phyloP scores from a whole-genome alignment of 805 yeast species.

The Nakazawaea wyomingensis region DNA sequence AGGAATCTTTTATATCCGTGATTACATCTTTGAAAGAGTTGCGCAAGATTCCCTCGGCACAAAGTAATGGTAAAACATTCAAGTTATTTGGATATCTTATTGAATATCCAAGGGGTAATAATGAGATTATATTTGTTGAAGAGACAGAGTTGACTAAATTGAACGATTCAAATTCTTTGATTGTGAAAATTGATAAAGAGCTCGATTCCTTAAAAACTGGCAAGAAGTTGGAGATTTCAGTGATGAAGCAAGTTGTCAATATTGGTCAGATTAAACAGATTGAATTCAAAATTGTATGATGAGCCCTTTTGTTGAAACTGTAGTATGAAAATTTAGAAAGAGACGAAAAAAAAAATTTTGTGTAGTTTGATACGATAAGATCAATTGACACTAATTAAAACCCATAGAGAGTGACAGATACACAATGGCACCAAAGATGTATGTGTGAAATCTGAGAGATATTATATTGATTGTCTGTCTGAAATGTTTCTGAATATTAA shows the following conservation, averaged over 20 bases:
- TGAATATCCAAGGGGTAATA: slow-evolving; percentile 2
- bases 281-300: slow-evolving; percentile 1
- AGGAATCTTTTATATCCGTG: slow-evolving; percentile 6
- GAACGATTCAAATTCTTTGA: neutral
- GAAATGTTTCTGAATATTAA: no score
- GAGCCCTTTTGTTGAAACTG: no score
- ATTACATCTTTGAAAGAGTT: slow-evolving; percentile 2
- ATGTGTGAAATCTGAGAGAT: neutral
- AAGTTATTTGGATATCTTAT: slow-evolving; percentile 7
- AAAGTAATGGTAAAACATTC: slow-evolving; percentile 1
- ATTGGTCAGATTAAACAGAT: neutral
- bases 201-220: neutral
- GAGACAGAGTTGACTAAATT: neutral
- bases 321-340: no score
- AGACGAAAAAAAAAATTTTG: neutral
- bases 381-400: no score
- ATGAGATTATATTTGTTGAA: slow-evolving; percentile 10
- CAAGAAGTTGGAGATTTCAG: slow-evolving; percentile 3
- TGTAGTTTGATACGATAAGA: no score
- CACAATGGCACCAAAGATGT: slow-evolving; percentile 6
- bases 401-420: neutral
- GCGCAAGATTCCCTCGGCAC: neutral
- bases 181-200: neutral
- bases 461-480: no score
- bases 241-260: neutral